These are phyloP conservation scores for Mycena latifolia DNA, from an alignment of 768 basidiomycete species.

Conservation along the genomic window DNA sequence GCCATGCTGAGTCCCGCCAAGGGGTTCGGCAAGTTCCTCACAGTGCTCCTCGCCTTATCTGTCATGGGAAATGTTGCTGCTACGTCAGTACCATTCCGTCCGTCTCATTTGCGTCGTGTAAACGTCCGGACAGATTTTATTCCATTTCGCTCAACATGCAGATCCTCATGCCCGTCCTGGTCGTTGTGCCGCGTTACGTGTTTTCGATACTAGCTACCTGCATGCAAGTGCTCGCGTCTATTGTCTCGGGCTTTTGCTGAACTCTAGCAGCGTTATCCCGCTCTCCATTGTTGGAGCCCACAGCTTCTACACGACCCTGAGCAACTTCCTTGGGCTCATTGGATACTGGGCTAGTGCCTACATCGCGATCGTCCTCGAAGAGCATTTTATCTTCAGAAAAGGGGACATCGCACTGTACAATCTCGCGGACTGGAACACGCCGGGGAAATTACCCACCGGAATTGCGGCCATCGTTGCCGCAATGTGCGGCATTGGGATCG, in stretches of 20 bases:
- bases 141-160: slow-evolving; percentile 83
- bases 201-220: slow-evolving; percentile 80
- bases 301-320: slow-evolving; percentile 76
- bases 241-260: not conserved
- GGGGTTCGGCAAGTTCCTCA: slow-evolving; percentile 83
- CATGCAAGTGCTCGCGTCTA: slow-evolving; percentile 59
- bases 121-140: slow-evolving; percentile 62
- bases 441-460: slow-evolving; percentile 72
- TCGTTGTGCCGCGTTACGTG: slow-evolving; percentile 78
- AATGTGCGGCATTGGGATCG: slow-evolving; percentile 65
- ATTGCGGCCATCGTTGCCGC: slow-evolving; percentile 71
- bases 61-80: slow-evolving; percentile 87
- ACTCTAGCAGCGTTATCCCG: slow-evolving; percentile 68
- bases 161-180: slow-evolving; percentile 69
- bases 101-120: not conserved
- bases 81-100: slow-evolving; percentile 47
- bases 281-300: slow-evolving; percentile 82
- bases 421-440: slow-evolving; percentile 66
- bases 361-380: slow-evolving; percentile 70
- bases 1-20: slow-evolving; percentile 80
- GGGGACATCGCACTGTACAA: slow-evolving; percentile 67
- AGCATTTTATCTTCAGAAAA: slow-evolving; percentile 77
- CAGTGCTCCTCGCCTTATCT: slow-evolving; percentile 83
- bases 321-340: slow-evolving; percentile 81
- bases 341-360: slow-evolving; percentile 79